These are phyloP conservation scores for Chytridium lagenaria DNA, from an alignment of 371 early-diverging fungal species.

Conservation along the genomic window DNA sequence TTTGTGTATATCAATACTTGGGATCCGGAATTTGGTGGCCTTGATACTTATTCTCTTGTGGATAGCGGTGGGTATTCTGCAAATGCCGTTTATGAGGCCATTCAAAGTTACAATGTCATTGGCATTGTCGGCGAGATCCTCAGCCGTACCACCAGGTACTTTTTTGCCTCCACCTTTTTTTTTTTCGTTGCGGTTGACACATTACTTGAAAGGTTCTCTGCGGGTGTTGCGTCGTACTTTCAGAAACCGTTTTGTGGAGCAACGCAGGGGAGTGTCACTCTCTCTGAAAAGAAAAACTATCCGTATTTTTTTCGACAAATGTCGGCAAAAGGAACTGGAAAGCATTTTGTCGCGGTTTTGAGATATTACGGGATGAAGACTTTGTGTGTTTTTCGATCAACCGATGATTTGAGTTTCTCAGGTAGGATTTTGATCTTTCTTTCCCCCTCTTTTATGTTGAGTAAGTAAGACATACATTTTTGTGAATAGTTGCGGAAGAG, in stretches of 20 bases:
- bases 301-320: neutral
- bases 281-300: slow-evolving; percentile 14
- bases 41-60: neutral
- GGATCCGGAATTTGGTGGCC: neutral
- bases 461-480: neutral
- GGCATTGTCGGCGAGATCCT: slow-evolving; percentile 14
- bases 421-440: neutral
- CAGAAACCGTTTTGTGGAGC: slow-evolving; percentile 14
- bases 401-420: neutral
- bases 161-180: neutral
- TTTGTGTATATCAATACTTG: slow-evolving; percentile 1
- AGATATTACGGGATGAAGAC: neutral
- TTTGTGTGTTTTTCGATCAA: neutral
- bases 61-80: slow-evolving; percentile 12
- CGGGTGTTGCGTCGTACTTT: slow-evolving; percentile 1
- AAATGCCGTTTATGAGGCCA: neutral
- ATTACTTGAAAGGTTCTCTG: slow-evolving; percentile 1
- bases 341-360: neutral
- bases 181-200: neutral
- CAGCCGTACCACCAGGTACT: slow-evolving; percentile 1
- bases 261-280: slow-evolving; percentile 10
- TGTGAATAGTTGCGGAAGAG: neutral
- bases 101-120: neutral
- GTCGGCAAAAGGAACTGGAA: neutral
- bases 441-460: neutral